These are phyloP conservation scores for Phycomyces nitens DNA, from an alignment of 192 early-diverging fungal genomes.

Conservation along the genomic window DNA sequence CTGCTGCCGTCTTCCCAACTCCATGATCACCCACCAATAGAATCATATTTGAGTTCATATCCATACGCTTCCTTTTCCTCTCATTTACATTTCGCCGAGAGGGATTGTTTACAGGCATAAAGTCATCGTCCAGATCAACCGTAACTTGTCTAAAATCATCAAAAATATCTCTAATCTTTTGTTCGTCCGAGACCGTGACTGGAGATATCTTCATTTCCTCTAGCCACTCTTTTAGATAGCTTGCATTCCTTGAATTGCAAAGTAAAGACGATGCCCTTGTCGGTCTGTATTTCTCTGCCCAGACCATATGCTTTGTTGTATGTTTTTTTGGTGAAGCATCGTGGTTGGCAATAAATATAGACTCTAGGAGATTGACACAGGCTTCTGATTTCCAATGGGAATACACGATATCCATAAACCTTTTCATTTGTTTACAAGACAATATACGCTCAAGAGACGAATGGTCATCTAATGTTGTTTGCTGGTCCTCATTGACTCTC, in stretches of 20 bases:
- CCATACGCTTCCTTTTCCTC: not conserved
- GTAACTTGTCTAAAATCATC: not conserved
- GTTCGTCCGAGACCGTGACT: conserved; percentile 3
- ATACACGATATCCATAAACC: too few relatives aligned
- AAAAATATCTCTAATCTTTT: not conserved
- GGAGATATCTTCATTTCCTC: conserved; percentile 25
- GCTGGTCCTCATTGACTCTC: too few relatives aligned
- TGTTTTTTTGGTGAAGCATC: not conserved
- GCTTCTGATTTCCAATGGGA: too few relatives aligned
- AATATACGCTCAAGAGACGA: too few relatives aligned
- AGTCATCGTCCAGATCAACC: not conserved
- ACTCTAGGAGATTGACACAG: not conserved
- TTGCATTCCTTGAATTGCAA: not conserved
- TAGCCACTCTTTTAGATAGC: conserved; percentile 23
- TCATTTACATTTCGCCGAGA: not conserved
- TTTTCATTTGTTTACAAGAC: too few relatives aligned
- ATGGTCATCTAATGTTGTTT: too few relatives aligned
- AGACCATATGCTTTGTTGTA: not conserved
- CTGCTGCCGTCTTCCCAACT: conserved; percentile 69
- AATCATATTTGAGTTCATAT: conserved; percentile 33
- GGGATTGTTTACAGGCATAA: not conserved
- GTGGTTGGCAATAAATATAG: not conserved
- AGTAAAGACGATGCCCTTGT: conserved; percentile 6
- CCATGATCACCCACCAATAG: conserved; percentile 68
- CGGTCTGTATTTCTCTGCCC: conserved; percentile 25